Evolutionary conservation across 768 basidiomycete genomes (phyloP).

Genomic region (Austroboletus festivus): DNA sequence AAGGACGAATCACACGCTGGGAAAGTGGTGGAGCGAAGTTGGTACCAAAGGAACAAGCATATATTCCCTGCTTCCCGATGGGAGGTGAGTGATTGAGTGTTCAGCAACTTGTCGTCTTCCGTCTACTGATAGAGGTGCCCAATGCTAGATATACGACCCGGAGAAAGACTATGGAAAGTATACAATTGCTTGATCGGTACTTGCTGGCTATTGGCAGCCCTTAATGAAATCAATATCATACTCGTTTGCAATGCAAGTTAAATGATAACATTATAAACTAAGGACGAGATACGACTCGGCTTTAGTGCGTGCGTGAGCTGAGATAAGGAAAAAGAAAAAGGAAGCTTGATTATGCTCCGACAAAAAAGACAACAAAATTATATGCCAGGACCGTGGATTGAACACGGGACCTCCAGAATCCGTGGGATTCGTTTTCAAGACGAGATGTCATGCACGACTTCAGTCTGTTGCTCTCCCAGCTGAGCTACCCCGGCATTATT

Average conservation of each 20-base stretch:
- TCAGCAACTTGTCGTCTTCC: not conserved
- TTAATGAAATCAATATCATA: not conserved
- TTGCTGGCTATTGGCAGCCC: conserved; percentile 1
- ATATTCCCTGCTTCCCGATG: conserved; percentile 96
- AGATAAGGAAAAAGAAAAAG: no score
- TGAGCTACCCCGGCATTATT: conserved; percentile 59
- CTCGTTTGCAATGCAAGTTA: not conserved
- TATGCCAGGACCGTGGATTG: conserved; percentile 54
- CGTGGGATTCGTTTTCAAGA: no score
- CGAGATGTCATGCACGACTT: no score
- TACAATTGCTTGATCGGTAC: conserved; percentile 54
- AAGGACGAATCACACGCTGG: conserved; percentile 99
- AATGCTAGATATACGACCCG: conserved; percentile 78
- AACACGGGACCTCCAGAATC: conserved; percentile 57
- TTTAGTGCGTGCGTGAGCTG: no score
- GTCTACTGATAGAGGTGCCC: conserved; percentile 1
- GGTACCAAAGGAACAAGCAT: conserved; percentile 95
- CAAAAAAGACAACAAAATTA: conserved; percentile 3
- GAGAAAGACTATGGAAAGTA: conserved; percentile 94
- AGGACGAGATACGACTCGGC: no score
- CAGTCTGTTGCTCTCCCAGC: conserved; percentile 77
- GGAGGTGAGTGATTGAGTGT: conserved; percentile 61
- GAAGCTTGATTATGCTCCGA: no score
- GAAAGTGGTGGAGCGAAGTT: conserved; percentile 95
- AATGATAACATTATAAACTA: no score